These are phyloP conservation scores for Mucor plumbeus DNA, from an alignment of 371 early-diverging fungal genomes.

Conservation along the genomic window DNA sequence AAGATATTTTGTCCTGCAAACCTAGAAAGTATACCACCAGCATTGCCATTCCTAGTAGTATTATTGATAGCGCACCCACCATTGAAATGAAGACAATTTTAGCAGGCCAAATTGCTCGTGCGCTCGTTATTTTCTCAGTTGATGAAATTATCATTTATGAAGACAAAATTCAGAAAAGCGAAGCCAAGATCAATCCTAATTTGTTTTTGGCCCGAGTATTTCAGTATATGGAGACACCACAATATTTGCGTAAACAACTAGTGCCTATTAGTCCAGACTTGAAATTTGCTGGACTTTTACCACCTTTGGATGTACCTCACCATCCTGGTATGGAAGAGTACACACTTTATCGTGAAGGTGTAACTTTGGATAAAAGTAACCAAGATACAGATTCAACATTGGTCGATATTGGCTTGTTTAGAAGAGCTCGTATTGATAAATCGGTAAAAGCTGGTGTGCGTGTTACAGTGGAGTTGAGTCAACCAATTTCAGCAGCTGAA, in stretches of 20 bases:
- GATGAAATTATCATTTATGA: slow-evolving; percentile 79
- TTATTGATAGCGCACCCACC: slow-evolving; percentile 72
- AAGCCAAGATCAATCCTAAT: slow-evolving; percentile 57
- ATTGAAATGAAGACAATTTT: slow-evolving; percentile 75
- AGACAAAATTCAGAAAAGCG: slow-evolving; percentile 41
- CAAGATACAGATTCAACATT: slow-evolving; percentile 56
- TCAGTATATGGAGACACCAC: slow-evolving; percentile 75
- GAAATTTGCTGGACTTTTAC: slow-evolving; percentile 72
- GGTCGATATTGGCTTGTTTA: slow-evolving; percentile 68
- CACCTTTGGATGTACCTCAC: slow-evolving; percentile 76
- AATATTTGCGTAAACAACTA: slow-evolving; percentile 68
- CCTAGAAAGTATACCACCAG: slow-evolving; percentile 67
- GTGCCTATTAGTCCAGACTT: slow-evolving; percentile 77
- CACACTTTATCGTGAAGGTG: slow-evolving; percentile 70
- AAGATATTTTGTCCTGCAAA: slow-evolving; percentile 30
- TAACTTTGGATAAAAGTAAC: slow-evolving; percentile 53
- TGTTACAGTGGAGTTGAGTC: slow-evolving; percentile 72
- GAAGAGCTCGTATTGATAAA: slow-evolving; percentile 62
- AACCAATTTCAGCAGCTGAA: slow-evolving; percentile 46
- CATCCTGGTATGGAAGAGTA: slow-evolving; percentile 69
- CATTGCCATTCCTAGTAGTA: slow-evolving; percentile 74
- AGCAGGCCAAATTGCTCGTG: slow-evolving; percentile 77
- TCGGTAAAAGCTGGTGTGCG: slow-evolving; percentile 65
- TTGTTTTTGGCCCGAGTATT: slow-evolving; percentile 68
- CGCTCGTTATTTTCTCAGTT: slow-evolving; percentile 64